phyloP scores from a whole-genome alignment of 148 eudicot genomes.

The Selenicereus undatus region DNA sequence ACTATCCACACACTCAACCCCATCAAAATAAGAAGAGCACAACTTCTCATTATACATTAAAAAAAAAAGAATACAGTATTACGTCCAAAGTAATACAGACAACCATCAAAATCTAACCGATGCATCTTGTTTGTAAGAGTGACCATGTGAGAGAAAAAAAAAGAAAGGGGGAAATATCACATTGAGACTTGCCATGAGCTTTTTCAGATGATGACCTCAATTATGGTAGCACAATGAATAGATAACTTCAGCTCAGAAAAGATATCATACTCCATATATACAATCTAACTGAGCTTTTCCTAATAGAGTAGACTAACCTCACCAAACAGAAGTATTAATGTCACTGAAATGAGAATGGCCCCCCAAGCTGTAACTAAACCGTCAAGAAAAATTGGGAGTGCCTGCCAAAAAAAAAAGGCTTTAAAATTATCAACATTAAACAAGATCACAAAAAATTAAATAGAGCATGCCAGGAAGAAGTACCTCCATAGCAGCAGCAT shows the following conservation, averaged over 20 bases:
- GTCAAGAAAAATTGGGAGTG: constrained; percentile 95
- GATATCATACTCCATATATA: neutral
- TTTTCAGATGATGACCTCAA: neutral
- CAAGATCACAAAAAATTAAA: neutral
- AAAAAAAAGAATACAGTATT: neutral
- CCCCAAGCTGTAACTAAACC: constrained; percentile 77
- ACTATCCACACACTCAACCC: too few relatives aligned
- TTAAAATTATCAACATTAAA: neutral
- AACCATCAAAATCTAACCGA: neutral
- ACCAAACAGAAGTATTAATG: constrained; percentile 87
- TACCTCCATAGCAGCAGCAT: constrained; percentile 99
- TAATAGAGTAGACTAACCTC: constrained; percentile 51
- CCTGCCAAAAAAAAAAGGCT: constrained; percentile 37
- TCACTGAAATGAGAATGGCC: constrained; percentile 89
- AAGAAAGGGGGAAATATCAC: neutral
- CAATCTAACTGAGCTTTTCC: neutral
- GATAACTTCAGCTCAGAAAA: neutral
- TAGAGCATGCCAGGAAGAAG: neutral
- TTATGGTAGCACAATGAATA: neutral
- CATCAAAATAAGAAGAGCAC: too few relatives aligned
- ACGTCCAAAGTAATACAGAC: neutral
- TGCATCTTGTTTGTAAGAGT: neutral
- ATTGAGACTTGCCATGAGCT: neutral
- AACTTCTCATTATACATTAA: too few relatives aligned
- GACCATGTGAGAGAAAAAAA: neutral